These are phyloP conservation scores for Mortierella sp. DNA, from an alignment of 371 early-diverging fungal species.

Conservation along the genomic window DNA sequence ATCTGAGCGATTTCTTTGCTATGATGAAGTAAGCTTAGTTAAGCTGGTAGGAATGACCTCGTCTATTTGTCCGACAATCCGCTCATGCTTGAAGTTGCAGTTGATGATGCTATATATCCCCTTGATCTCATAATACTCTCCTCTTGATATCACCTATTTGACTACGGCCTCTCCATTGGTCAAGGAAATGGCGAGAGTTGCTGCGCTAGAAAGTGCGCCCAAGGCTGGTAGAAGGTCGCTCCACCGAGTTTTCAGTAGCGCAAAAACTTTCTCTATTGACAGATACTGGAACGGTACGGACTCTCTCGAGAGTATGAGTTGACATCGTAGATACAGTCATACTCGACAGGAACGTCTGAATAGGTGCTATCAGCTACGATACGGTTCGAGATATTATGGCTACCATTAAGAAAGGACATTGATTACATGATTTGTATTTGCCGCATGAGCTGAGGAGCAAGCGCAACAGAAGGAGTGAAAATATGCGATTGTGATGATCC, in stretches of 20 bases:
- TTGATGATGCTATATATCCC: background rate
- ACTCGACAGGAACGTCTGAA: too few species aligned
- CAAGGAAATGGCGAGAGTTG: background rate
- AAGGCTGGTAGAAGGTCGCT: too few species aligned
- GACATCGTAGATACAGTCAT: too few species aligned
- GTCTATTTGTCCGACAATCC: background rate
- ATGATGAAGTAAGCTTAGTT: background rate
- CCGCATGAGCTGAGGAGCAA: background rate
- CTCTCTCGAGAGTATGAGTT: too few species aligned
- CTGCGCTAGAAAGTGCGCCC: background rate
- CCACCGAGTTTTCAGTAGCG: too few species aligned
- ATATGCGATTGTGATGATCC: background rate
- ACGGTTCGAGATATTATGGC: background rate
- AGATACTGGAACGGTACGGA: too few species aligned
- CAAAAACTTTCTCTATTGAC: too few species aligned
- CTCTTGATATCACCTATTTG: background rate
- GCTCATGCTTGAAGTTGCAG: background rate
- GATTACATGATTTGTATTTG: background rate
- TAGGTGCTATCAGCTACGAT: too few species aligned
- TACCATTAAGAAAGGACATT: background rate
- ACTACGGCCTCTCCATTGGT: background rate
- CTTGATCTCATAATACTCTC: background rate
- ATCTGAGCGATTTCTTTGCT: slow-evolving; percentile 6
- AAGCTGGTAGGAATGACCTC: background rate
- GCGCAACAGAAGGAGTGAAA: background rate